Evolutionary conservation across 2,329 filamentous ascomycete genomes (phyloP), one percentile per base, ranked within the genome.

Genomic region (Simplicillium sp.): DNA sequence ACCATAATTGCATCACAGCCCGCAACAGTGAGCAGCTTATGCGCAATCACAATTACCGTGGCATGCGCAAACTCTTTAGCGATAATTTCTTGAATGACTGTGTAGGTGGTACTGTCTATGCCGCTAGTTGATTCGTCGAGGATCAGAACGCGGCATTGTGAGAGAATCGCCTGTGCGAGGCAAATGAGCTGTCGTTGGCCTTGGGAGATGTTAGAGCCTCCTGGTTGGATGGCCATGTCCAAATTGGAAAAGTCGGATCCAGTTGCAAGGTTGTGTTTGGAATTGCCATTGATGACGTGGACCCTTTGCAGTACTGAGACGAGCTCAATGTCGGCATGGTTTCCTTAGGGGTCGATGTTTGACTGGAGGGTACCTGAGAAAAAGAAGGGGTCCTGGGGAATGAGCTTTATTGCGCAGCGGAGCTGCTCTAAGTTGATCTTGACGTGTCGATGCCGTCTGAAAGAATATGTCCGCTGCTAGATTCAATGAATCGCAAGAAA

Each of bases 161-260:
- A 28, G 12, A 47, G 36, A 7, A 49, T 82, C 34, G 74, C 80
- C 40, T 73, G 75, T 2, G 80, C 79, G 3, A 84, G 70, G 49
- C 79, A 83, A 35, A 85, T 70, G 1, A 84, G 73, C 56, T 84
- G 80, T 2, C 81, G 71, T 59, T 84, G 80, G 16, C 81, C 80
- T 52, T 83, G 80, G 1, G 77, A 82, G 15, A 84, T 67, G 53
- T 84, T 85, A 2, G 79, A 65, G 0, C 81, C 82, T 31, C 77
- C 77, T 54, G 82, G 77, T 2, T 75, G 71, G 46, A 84, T 73
- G 29, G 69, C 61, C 1, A 75, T 75, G 31, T 59, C 55, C 3
- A 84, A 68, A 16, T 68, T 34, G n/a, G n/a, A n/a, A 13, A 16
- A 9, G 11, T 12, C 33, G 11, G 44, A n/a, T n/a, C n/a, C n/a